Evolutionary conservation across 2,329 filamentous ascomycete species (phyloP).

Genomic region (Purpureocillium takamizusanense): DNA sequence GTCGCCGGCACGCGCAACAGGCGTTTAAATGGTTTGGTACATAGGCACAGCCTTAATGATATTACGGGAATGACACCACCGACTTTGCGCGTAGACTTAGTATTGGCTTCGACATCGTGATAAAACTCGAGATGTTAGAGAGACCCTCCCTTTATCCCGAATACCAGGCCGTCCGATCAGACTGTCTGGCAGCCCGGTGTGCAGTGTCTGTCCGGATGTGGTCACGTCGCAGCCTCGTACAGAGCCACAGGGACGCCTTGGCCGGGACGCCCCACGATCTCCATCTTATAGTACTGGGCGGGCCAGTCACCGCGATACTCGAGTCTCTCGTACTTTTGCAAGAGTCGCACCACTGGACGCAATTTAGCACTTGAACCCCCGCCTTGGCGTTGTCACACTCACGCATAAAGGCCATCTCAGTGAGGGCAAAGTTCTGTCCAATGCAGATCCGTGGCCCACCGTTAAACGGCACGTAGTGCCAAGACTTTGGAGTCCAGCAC

Average conservation of each 20-base stretch:
- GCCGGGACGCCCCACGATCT: not conserved
- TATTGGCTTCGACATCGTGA: no score
- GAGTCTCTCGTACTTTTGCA: not conserved
- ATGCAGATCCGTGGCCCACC: conserved; percentile 66
- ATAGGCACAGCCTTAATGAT: no score
- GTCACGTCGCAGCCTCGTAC: not conserved
- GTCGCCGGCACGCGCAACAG: no score
- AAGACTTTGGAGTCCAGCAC: conserved; percentile 52
- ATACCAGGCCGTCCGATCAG: no score
- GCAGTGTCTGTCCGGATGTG: no score
- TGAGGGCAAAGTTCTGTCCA: conserved; percentile 39
- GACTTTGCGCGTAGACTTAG: no score
- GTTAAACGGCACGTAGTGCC: conserved; percentile 69
- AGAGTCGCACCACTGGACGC: not conserved
- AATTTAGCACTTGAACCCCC: not conserved
- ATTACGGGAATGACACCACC: no score
- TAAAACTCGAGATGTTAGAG: no score
- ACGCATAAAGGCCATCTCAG: not conserved
- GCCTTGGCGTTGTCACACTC: not conserved
- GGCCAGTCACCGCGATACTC: not conserved
- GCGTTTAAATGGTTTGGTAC: no score
- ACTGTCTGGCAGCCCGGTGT: no score
- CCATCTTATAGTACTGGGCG: not conserved
- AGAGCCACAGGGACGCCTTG: not conserved
- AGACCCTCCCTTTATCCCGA: no score